phyloP scores from a whole-genome alignment of 805 yeast species.

The Priceomyces medius region DNA sequence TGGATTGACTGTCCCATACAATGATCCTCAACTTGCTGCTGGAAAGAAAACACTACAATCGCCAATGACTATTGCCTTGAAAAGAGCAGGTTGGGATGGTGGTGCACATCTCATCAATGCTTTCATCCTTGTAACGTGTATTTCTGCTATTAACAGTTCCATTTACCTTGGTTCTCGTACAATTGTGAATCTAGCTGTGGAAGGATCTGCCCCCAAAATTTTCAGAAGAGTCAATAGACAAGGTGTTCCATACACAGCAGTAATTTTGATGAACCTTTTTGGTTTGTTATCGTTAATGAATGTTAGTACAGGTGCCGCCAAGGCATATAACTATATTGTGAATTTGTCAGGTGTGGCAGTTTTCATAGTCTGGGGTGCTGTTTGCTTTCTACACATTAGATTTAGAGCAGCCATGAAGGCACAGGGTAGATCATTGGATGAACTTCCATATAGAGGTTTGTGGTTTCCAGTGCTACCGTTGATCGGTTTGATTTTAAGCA shows the following conservation, averaged over 20 bases:
- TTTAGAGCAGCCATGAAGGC: slow-evolving; percentile 47
- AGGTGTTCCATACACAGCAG: slow-evolving; percentile 67
- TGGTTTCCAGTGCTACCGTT: slow-evolving; percentile 53
- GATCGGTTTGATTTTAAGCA: slow-evolving; percentile 48
- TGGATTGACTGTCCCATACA: slow-evolving; percentile 43
- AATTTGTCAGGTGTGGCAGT: slow-evolving; percentile 62
- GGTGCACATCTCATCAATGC: slow-evolving; percentile 59
- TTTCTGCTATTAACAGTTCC: slow-evolving; percentile 69
- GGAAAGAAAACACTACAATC: slow-evolving; percentile 43
- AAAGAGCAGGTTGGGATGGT: slow-evolving; percentile 41
- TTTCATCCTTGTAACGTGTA: slow-evolving; percentile 59
- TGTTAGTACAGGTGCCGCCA: slow-evolving; percentile 56
- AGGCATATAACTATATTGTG: slow-evolving; percentile 50
- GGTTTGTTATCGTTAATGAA: slow-evolving; percentile 58
- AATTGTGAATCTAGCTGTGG: slow-evolving; percentile 60
- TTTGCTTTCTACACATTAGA: slow-evolving; percentile 54
- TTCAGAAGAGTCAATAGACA: slow-evolving; percentile 50
- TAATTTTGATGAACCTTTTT: slow-evolving; percentile 51
- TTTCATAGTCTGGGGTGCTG: slow-evolving; percentile 66
- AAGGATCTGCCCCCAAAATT: slow-evolving; percentile 58
- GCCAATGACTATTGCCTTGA: slow-evolving; percentile 24
- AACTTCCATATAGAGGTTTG: slow-evolving; percentile 36
- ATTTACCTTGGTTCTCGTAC: slow-evolving; percentile 70
- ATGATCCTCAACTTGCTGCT: slow-evolving; percentile 23
- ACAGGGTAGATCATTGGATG: slow-evolving; percentile 35